These are phyloP conservation scores for Mycena epipterygia DNA, from an alignment of 768 basidiomycete genomes.

Conservation along the genomic window DNA sequence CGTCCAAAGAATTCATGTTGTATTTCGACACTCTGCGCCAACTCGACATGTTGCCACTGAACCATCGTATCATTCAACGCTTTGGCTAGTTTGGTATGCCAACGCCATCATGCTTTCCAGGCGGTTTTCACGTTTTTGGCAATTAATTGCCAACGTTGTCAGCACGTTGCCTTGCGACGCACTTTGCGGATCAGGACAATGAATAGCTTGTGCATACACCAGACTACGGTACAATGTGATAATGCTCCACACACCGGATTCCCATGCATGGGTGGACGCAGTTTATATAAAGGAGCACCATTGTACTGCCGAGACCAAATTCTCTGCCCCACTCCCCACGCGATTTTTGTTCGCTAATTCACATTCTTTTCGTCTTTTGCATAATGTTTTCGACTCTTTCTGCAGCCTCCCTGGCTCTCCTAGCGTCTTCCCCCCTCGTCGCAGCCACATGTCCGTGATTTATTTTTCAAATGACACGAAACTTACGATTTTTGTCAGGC, in stretches of 20 bases:
- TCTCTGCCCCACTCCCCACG: not conserved
- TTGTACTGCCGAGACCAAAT: not conserved
- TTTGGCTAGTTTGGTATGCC: not conserved
- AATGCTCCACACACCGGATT: not conserved
- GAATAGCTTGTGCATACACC: not conserved
- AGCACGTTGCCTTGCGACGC: not conserved
- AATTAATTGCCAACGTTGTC: too few relatives aligned
- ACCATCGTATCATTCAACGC: not conserved
- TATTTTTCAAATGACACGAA: not conserved
- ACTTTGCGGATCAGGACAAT: not conserved
- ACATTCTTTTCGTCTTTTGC: conserved; percentile 18
- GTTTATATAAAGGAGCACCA: not conserved
- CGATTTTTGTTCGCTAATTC: conserved; percentile 1
- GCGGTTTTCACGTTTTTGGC: too few relatives aligned
- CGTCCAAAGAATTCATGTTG: too few relatives aligned
- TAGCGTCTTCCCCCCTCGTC: conserved; percentile 10
- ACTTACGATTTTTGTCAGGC: conserved; percentile 1
- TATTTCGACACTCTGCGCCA: too few relatives aligned
- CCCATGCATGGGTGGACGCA: not conserved
- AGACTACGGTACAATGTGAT: not conserved
- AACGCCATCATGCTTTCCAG: not conserved
- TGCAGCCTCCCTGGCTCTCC: conserved; percentile 5
- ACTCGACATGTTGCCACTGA: not conserved
- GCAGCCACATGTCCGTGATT: conserved; percentile 9
- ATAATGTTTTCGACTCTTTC: conserved; percentile 22